Conservation (phyloP, 768 basidiomycete genomes). For the Goffeauzyma gilvescens region DNA sequence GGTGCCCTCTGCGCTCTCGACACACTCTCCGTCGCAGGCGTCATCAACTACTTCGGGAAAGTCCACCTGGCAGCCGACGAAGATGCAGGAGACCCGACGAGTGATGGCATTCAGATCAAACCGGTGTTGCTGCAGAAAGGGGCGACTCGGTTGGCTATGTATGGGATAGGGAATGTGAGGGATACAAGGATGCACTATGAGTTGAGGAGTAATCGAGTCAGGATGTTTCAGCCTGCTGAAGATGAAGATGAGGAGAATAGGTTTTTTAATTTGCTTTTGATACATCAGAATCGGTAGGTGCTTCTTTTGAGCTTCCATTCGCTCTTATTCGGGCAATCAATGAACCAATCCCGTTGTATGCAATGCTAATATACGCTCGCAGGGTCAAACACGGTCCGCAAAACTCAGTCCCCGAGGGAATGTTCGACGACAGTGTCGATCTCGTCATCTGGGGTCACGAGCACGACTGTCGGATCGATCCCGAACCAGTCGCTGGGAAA, state of each 20-base stretch:
- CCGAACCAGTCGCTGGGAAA: slow-evolving; percentile 79
- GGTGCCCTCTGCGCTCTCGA: slow-evolving; percentile 85
- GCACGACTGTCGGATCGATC: slow-evolving; percentile 83
- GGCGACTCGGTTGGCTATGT: slow-evolving; percentile 65
- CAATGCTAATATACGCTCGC: too few relatives aligned
- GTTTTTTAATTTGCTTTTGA: slow-evolving; percentile 84
- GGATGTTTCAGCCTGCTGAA: slow-evolving; percentile 77
- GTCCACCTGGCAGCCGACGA: slow-evolving; percentile 62
- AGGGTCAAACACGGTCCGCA: slow-evolving; percentile 91
- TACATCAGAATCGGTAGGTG: slow-evolving; percentile 86
- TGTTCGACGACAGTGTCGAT: slow-evolving; percentile 89
- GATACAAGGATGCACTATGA: slow-evolving; percentile 95
- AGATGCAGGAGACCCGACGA: slow-evolving; percentile 37
- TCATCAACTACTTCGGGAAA: slow-evolving; percentile 96
- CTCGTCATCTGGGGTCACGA: slow-evolving; percentile 98
- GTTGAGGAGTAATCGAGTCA: slow-evolving; percentile 73
- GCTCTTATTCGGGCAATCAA: not conserved
- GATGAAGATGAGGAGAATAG: slow-evolving; percentile 46
- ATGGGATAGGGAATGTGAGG: slow-evolving; percentile 90
- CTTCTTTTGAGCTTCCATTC: not conserved
- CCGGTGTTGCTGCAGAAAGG: slow-evolving; percentile 87
- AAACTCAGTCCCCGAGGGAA: slow-evolving; percentile 81
- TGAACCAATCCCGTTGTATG: not conserved
- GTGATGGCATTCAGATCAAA: slow-evolving; percentile 59
- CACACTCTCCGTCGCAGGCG: slow-evolving; percentile 76